A percentile compares a stretch with the other conserved stretches of the same genome.
Conservation (phyloP, 176 grass and related monocot species). For the Phragmites australis region DNA sequence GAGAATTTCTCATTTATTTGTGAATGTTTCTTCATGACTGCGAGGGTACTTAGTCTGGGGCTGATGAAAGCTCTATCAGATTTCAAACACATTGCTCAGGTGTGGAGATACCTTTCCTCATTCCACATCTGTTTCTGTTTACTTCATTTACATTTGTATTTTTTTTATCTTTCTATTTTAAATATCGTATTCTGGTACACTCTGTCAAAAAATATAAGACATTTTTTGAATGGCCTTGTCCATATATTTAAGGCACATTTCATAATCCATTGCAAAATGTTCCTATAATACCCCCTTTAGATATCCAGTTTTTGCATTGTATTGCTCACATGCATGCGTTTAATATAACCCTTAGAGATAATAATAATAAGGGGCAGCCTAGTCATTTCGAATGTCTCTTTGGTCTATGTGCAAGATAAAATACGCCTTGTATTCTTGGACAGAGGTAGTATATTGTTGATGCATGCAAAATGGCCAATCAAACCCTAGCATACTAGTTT, state of each 20-base stretch:
- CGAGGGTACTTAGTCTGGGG: conserved; percentile 92
- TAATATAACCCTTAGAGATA: neutral
- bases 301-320: neutral
- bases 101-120: conserved; percentile 35
- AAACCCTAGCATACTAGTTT: conserved; percentile 1
- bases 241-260: neutral
- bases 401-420: neutral
- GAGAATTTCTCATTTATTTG: conserved; percentile 95
- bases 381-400: neutral
- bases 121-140: conserved; percentile 29
- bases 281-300: neutral
- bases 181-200: neutral
- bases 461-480: neutral
- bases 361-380: neutral
- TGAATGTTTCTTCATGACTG: conserved; percentile 97
- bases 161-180: conserved; percentile 8
- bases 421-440: neutral
- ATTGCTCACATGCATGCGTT: neutral
- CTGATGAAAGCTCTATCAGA: conserved; percentile 90
- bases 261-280: neutral
- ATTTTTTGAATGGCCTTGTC: neutral
- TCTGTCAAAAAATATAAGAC: neutral
- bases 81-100: conserved; percentile 86
- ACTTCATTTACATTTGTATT: neutral
- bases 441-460: neutral